Conservation (phyloP, 1,139 yeast genomes). For the Magnusiomyces ingens region DNA sequence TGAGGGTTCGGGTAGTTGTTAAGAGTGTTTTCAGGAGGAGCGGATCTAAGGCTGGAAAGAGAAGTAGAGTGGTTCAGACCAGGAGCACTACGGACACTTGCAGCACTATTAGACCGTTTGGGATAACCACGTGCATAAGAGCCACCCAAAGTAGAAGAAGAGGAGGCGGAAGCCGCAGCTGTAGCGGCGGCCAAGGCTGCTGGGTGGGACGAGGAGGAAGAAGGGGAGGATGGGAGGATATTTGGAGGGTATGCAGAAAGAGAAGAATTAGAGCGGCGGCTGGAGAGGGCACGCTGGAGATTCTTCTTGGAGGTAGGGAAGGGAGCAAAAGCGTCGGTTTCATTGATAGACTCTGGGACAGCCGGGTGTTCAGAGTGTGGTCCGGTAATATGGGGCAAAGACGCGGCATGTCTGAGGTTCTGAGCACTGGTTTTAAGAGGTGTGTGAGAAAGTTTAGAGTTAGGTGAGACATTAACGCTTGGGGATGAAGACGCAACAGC, state of each 20-base stretch:
- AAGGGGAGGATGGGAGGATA: slow-evolving; percentile 5
- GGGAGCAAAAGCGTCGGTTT: slow-evolving; percentile 7
- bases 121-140: not conserved
- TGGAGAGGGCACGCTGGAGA: slow-evolving; percentile 3
- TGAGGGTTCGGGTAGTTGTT: slow-evolving; percentile 1
- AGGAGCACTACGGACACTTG: not conserved
- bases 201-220: slow-evolving; percentile 2
- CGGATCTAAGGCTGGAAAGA: slow-evolving; percentile 9
- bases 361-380: not conserved
- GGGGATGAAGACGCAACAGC: not conserved
- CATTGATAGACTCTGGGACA: slow-evolving; percentile 2
- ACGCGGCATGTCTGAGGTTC: too few relatives aligned
- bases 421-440: too few relatives aligned
- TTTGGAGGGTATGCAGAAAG: slow-evolving; percentile 10
- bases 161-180: slow-evolving; percentile 3
- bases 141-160: slow-evolving; percentile 9
- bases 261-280: not conserved
- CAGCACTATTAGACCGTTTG: not conserved
- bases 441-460: too few relatives aligned
- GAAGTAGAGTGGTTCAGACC: slow-evolving; percentile 14
- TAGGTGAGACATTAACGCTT: too few relatives aligned
- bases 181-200: slow-evolving; percentile 2
- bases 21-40: slow-evolving; percentile 1
- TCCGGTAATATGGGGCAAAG: too few relatives aligned
- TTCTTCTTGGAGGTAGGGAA: not conserved